These are phyloP conservation scores for Novakomyces olei DNA, from an alignment of 805 yeast species.

Conservation along the genomic window DNA sequence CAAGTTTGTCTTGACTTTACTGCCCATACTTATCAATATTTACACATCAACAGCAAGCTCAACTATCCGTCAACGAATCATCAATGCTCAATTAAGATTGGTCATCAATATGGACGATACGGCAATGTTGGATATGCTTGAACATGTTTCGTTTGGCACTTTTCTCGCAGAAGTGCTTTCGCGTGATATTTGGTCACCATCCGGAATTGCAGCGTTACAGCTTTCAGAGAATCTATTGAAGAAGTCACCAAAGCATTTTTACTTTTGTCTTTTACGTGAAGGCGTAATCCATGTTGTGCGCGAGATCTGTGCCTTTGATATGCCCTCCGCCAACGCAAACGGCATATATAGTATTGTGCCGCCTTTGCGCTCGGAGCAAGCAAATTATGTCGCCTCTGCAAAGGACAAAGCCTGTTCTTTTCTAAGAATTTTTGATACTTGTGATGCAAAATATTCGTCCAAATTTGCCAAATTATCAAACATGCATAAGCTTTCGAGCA, in stretches of 20 bases:
- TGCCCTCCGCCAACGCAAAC: too few relatives aligned
- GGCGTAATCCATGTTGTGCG: conserved; percentile 40
- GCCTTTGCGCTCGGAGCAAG: too few relatives aligned
- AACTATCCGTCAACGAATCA: conserved; percentile 33
- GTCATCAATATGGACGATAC: conserved; percentile 20
- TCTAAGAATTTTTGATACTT: too few relatives aligned
- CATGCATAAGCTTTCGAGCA: too few relatives aligned
- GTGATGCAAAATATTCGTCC: too few relatives aligned
- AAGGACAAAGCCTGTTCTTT: too few relatives aligned
- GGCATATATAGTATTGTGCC: too few relatives aligned
- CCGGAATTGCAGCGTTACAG: conserved; percentile 31
- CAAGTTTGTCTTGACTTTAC: conserved; percentile 24
- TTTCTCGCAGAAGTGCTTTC: conserved; percentile 15
- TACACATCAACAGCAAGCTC: conserved; percentile 55
- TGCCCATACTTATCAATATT: conserved; percentile 34
- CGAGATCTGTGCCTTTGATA: too few relatives aligned
- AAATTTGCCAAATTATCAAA: too few relatives aligned
- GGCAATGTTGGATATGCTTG: conserved; percentile 9
- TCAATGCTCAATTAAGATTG: conserved; percentile 33
- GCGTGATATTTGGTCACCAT: conserved; percentile 14
- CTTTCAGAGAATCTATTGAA: conserved; percentile 25
- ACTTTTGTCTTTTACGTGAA: conserved; percentile 38
- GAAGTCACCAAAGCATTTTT: conserved; percentile 23
- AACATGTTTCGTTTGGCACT: conserved; percentile 13
- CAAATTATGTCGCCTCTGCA: too few relatives aligned